Base-by-base conservation (phyloP, 352 stramenopile species). In the Phytophthora ohioensis region DNA sequence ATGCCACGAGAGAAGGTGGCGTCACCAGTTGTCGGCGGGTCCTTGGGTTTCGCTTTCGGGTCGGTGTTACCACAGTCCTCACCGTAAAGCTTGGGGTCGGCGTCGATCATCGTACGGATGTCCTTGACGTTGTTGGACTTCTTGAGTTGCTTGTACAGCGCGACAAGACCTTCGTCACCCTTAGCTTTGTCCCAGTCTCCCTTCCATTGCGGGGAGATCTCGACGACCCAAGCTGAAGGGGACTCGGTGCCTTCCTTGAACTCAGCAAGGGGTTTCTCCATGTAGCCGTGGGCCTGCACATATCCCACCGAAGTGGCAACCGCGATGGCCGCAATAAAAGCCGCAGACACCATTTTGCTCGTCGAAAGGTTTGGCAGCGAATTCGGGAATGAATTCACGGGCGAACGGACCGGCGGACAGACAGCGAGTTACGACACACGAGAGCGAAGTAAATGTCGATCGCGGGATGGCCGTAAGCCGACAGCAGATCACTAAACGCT, bases 1-100 rank as follows among this genome's bases (percentile, higher is more conserved):
- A 78, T 77, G 12, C 58, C 54, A 21, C 70, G 70, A 8, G 71
- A 81, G 39, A 78, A 78, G 5, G 74, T 79, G 1, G 62, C 71
- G 11, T 64, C 65, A 31, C 52, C 56, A 6, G 54, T 66, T 9
- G 53, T 36, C 15, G 71, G 74, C 6, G 64, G 56, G 57, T 56
- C 34, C 53, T 77, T 70, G 7, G 66, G 21, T 2, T 31, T 56
- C n/a, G 47, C 71, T 27, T 81, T 71, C 1, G 68, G 58, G 42
- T 78, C 54, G 5, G 75, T 76, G 57, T 64, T 69, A 30, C 71
- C 71, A 17, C 75, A 82, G 27, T 67, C 63, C 6, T 51, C 57
- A 6, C 71, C 71, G 42, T 79, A 79, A 5, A 79, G 42, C 6
- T 55, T 67, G 13, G 71, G 42, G 51, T 78, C 57, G 27, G 45